phyloP scores from a whole-genome alignment of 768 basidiomycete genomes.

The Mycena belliarum region DNA sequence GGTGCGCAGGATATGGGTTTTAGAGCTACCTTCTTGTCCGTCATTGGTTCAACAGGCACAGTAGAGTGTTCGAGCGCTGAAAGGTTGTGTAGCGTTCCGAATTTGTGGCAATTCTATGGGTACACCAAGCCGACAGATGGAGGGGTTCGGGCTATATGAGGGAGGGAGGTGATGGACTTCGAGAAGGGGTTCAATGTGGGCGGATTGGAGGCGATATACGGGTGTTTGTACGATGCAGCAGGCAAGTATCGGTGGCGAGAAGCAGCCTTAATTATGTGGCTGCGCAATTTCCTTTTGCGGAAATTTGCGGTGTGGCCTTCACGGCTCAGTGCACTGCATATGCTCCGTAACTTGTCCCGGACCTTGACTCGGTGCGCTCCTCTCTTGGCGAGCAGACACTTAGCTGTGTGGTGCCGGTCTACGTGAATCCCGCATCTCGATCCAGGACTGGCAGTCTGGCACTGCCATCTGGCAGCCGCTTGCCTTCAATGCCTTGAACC shows the following conservation, averaged over 20 bases:
- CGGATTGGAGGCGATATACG: neutral
- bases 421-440: too few species aligned
- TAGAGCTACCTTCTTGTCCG: slow-evolving; percentile 33
- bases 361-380: too few species aligned
- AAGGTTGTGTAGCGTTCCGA: neutral
- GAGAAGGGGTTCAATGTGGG: neutral
- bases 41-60: slow-evolving; percentile 20
- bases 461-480: too few species aligned
- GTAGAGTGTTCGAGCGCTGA: neutral
- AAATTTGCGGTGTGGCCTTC: neutral
- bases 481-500: too few species aligned
- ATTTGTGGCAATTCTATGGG: neutral
- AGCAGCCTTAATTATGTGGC: slow-evolving; percentile 6
- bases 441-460: too few species aligned
- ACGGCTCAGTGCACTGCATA: neutral
- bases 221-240: neutral
- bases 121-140: neutral
- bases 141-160: neutral
- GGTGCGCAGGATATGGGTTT: neutral
- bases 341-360: neutral
- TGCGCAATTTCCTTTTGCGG: slow-evolving; percentile 15
- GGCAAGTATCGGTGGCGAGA: neutral
- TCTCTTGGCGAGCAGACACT: too few species aligned
- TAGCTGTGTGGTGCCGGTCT: too few species aligned
- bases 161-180: neutral